A percentile compares a stretch with the other conserved stretches of the same genome.
Evolutionary conservation across 306 rosid species (phyloP).

Genomic region (Begonia masoniana): DNA sequence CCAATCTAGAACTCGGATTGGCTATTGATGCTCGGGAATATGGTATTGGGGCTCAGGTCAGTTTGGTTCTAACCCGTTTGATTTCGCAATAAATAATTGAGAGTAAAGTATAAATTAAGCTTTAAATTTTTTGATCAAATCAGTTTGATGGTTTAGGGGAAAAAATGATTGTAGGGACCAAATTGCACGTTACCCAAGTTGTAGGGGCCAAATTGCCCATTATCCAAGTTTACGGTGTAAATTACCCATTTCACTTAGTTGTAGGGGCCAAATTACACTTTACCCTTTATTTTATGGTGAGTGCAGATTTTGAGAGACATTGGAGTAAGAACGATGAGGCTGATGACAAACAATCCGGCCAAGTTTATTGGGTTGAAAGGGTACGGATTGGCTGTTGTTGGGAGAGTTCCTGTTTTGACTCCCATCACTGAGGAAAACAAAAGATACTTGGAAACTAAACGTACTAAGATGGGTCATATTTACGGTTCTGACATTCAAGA

Average conservation of each 20-base stretch:
- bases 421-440: conserved; percentile 72
- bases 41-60: conserved; percentile 79
- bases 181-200: too few species aligned
- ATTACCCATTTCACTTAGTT: too few species aligned
- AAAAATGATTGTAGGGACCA: too few species aligned
- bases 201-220: too few species aligned
- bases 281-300: not conserved
- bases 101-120: too few species aligned
- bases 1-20: conserved; percentile 72
- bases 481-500: conserved; percentile 65
- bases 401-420: conserved; percentile 72
- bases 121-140: too few species aligned
- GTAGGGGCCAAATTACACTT: too few species aligned
- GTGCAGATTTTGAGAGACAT: conserved; percentile 60
- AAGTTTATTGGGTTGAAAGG: conserved; percentile 69
- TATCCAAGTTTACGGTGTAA: too few species aligned
- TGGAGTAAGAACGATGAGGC: conserved; percentile 64
- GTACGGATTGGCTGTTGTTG: conserved; percentile 70
- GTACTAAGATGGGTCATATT: conserved; percentile 85
- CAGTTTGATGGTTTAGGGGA: too few species aligned
- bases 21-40: conserved; percentile 79
- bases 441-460: conserved; percentile 59
- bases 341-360: conserved; percentile 85
- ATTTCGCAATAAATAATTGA: too few species aligned
- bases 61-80: not conserved